phyloP scores from a whole-genome alignment of 768 basidiomycete genomes.

The Steccherinum ochraceum region DNA sequence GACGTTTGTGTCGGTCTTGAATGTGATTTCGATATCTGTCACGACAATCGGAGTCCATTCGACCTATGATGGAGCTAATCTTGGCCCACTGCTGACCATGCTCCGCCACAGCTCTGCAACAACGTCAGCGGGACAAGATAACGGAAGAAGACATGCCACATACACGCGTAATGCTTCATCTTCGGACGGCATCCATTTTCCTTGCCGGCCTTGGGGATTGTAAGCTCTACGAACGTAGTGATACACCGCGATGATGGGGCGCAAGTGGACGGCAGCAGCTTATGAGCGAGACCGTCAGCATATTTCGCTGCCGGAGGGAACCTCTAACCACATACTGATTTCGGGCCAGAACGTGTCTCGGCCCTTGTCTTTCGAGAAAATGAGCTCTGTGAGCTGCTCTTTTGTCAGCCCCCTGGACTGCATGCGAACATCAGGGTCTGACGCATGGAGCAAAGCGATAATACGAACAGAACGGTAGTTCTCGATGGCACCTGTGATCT shows the following conservation, averaged over 20 bases:
- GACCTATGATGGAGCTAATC: slow-evolving; percentile 61
- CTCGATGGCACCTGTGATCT: slow-evolving; percentile 59
- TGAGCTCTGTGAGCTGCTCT: slow-evolving; percentile 53
- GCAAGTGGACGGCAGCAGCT: slow-evolving; percentile 68
- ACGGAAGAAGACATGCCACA: slow-evolving; percentile 17
- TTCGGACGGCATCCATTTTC: slow-evolving; percentile 63
- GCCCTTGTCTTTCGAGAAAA: slow-evolving; percentile 63
- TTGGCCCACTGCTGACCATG: slow-evolving; percentile 81
- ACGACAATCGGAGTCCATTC: slow-evolving; percentile 76
- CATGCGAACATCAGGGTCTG: not conserved
- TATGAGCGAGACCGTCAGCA: slow-evolving; percentile 7
- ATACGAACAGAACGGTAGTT: slow-evolving; percentile 49
- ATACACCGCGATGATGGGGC: slow-evolving; percentile 80
- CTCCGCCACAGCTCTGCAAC: slow-evolving; percentile 55
- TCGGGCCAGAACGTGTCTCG: slow-evolving; percentile 74
- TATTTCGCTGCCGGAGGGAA: no score
- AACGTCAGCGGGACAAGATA: not conserved
- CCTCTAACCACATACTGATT: slow-evolving; percentile 61
- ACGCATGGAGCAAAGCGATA: not conserved
- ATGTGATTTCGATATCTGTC: slow-evolving; percentile 86
- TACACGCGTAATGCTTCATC: slow-evolving; percentile 61
- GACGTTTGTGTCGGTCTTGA: slow-evolving; percentile 56
- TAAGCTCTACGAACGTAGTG: slow-evolving; percentile 68
- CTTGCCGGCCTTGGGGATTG: slow-evolving; percentile 66
- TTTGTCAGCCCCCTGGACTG: slow-evolving; percentile 32